Percentiles rank a stretch among this genome's conserved stretches.
These are phyloP conservation scores for Myotisia sp. DNA, from an alignment of 2,329 filamentous ascomycete genomes.

Conservation along the genomic window DNA sequence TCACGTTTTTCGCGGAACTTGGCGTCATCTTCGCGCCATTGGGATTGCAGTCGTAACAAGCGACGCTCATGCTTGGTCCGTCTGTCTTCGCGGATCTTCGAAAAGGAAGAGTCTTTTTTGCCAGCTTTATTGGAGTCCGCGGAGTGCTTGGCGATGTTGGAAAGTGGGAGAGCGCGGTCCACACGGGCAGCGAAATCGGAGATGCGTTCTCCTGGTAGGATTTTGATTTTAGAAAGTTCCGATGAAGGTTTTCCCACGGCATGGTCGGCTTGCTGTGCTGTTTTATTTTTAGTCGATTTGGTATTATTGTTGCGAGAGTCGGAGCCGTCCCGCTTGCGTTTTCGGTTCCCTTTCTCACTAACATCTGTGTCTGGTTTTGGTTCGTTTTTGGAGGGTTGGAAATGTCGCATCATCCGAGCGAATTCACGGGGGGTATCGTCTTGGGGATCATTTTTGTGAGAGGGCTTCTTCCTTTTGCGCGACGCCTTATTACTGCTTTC, in stretches of 20 bases:
- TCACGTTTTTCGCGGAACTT: conserved; percentile 57
- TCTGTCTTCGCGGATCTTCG: conserved; percentile 38
- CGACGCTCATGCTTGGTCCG: conserved; percentile 73
- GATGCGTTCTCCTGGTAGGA: conserved; percentile 69
- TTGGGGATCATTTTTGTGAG: conserved; percentile 20
- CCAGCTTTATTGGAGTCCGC: conserved; percentile 40
- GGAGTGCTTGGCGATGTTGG: conserved; percentile 37
- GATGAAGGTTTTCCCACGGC: background rate
- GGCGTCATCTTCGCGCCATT: conserved; percentile 43
- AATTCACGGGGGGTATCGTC: conserved; percentile 87
- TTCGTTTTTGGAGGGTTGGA: conserved; percentile 7
- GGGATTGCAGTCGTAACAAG: conserved; percentile 46
- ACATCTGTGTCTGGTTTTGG: conserved; percentile 1
- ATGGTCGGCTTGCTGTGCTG: conserved; percentile 10
- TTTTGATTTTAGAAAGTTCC: conserved; percentile 55
- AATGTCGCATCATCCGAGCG: conserved; percentile 57
- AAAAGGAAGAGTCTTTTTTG: conserved; percentile 12
- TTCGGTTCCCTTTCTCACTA: conserved; percentile 32
- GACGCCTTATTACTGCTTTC: conserved; percentile 18
- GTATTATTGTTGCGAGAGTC: background rate
- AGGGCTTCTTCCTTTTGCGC: conserved; percentile 19
- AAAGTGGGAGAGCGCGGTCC: conserved; percentile 66
- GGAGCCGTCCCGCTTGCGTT: conserved; percentile 31
- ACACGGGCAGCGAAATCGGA: conserved; percentile 72
- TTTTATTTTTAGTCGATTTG: conserved; percentile 9